Evolutionary conservation across 176 grass and related monocot species (phyloP).

Genomic region (Carex parvula): DNA sequence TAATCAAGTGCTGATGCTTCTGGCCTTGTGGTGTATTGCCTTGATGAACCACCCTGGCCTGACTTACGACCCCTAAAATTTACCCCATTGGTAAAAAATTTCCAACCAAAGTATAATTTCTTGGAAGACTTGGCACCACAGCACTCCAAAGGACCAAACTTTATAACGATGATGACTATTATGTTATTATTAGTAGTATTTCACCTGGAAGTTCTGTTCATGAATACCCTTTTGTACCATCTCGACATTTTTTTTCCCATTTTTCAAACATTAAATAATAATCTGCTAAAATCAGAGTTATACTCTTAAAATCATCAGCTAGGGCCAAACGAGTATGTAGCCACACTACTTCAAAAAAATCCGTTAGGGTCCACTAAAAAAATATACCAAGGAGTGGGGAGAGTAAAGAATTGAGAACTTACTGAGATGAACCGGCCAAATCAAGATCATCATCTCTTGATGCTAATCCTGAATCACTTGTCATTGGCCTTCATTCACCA

Average conservation of each 20-base stretch:
- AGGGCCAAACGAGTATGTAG: neutral
- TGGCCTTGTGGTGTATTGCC: slow-evolving; percentile 79
- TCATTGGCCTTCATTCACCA: slow-evolving; percentile 43
- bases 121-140: neutral
- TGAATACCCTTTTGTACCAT: neutral
- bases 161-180: neutral
- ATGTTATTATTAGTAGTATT: neutral
- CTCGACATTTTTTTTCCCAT: neutral
- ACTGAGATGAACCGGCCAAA: slow-evolving; percentile 75
- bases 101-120: neutral
- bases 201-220: neutral
- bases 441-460: slow-evolving; percentile 85
- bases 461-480: slow-evolving; percentile 60
- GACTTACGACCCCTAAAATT: slow-evolving; percentile 45
- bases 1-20: slow-evolving; percentile 95
- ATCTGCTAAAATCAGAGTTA: neutral
- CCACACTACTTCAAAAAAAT: neutral
- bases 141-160: neutral
- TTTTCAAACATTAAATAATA: neutral
- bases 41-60: slow-evolving; percentile 47
- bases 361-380: neutral
- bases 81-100: neutral
- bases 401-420: slow-evolving; percentile 28
- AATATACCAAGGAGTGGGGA: neutral
- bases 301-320: neutral